Conservation (phyloP, 108 stramenopile genomes). For the Stephanodiscus minutulus region DNA sequence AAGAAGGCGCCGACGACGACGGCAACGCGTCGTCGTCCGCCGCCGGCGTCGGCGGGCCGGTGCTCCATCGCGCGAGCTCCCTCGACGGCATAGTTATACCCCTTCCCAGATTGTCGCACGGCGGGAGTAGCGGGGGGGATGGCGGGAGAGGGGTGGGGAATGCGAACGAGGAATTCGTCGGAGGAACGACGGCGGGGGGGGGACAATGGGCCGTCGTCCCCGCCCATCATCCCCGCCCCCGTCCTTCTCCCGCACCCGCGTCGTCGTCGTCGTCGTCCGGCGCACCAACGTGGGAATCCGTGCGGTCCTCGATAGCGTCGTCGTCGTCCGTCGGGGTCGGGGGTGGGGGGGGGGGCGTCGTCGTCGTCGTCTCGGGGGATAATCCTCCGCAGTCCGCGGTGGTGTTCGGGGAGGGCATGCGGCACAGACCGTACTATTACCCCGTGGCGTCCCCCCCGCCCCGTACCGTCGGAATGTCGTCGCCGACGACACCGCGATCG, state of each 20-base stretch:
- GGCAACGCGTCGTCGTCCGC: neutral
- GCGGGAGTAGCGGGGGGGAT: neutral
- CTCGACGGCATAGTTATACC: slow-evolving; percentile 8
- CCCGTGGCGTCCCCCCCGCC: slow-evolving; percentile 26
- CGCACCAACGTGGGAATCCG: no score
- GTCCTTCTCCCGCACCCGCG: neutral
- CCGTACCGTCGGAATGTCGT: neutral
- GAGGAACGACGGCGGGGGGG: neutral
- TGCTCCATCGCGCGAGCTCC: neutral
- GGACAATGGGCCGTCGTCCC: neutral
- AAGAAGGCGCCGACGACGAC: neutral
- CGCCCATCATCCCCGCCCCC: neutral
- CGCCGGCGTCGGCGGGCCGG: neutral
- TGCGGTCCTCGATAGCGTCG: no score
- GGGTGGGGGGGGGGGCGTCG: no score
- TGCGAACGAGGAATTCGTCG: neutral
- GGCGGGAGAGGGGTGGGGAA: neutral
- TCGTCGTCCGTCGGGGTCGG: neutral
- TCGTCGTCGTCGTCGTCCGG: neutral
- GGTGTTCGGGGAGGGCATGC: no score
- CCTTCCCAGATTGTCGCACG: neutral
- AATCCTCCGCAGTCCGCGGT: no score
- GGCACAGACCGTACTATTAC: slow-evolving; percentile 9
- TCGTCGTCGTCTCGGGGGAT: no score
- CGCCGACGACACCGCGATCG: neutral